Base-by-base conservation (phyloP, 305 asterid genomes). In the Fraxinus latifolia region DNA sequence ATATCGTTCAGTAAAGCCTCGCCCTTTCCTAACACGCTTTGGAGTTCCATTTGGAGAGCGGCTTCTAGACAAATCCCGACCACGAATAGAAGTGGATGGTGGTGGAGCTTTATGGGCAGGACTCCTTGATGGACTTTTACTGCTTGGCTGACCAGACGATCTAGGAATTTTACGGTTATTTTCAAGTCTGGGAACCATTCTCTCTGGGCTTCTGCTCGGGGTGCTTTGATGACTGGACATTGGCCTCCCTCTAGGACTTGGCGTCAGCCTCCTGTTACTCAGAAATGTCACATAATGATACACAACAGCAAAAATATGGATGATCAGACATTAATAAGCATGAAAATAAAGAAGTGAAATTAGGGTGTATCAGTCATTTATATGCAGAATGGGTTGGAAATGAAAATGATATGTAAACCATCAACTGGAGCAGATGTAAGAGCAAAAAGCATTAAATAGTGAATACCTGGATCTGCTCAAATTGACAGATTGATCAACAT, bases 1-100 rank as follows among this genome's bases (percentile, higher is more conserved):
- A 87, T 88, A 96, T 77, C 87, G 86, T 23, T 91, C 94, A 76
- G 99, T 96, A 77, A 96, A 96, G 58, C 99, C 99, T 44, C 99
- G 94, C 72, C 98, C 98, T 90, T 96, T 96, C 60, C 97, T 93
- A 12, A 94, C 81, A 33, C 99, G 98, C 86, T 90, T 94, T 71
- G 86, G 89, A 76, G 90, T 89, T 83, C 94, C 98, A 89, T 90
- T 91, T 8, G 96, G 98, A 31, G 98, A 93, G 80, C 87, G 87
- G 86, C 92, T 93, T 81, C 87, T 55, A 25, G 92, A 87, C 77
- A 86, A 83, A 76, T 86, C 87, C 71, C 86, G 90, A 75, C 85
- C 92, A 34, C 44, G 94, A 80, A 79, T 86, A 78, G 89, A 87
- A 76, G 87, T 87, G 82, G 90, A 76, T 72, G 85, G 90, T 58